A percentile compares a stretch with the other conserved stretches of the same genome.
Evolutionary conservation across 352 stramenopile genomes (phyloP).

Genomic region (Globisporangium spinosum): DNA sequence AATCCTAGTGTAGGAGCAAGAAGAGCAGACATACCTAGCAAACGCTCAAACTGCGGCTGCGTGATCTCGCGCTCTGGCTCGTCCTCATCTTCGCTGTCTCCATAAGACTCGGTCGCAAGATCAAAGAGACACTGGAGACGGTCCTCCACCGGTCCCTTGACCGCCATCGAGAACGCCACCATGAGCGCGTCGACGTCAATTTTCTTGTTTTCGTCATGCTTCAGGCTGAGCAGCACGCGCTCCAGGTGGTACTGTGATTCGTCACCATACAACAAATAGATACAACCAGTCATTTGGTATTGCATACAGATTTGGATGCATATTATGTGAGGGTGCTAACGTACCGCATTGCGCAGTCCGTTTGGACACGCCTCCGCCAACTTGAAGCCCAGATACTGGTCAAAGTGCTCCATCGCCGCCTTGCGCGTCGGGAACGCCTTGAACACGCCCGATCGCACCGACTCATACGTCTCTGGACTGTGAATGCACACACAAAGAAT

Average conservation of each 20-base stretch:
- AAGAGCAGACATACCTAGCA: slow-evolving; percentile 31
- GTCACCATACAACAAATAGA: neutral
- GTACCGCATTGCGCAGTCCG: slow-evolving; percentile 56
- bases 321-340: neutral
- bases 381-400: slow-evolving; percentile 75
- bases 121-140: slow-evolving; percentile 72
- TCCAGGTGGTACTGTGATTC: slow-evolving; percentile 63
- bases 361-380: slow-evolving; percentile 50
- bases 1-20: neutral
- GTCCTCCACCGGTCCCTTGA: slow-evolving; percentile 71
- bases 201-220: slow-evolving; percentile 52
- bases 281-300: neutral
- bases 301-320: neutral
- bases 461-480: slow-evolving; percentile 51
- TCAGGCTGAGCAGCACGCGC: slow-evolving; percentile 65
- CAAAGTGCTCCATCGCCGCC: slow-evolving; percentile 69
- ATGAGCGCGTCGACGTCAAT: slow-evolving; percentile 65
- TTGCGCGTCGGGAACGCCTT: slow-evolving; percentile 63
- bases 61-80: slow-evolving; percentile 46
- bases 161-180: slow-evolving; percentile 79
- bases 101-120: slow-evolving; percentile 41
- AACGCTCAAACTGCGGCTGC: slow-evolving; percentile 51
- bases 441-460: slow-evolving; percentile 40
- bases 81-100: slow-evolving; percentile 18
- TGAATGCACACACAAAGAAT: neutral